Conservation (phyloP, 2,329 filamentous ascomycete species). For the Parascedosporium putredinis region DNA sequence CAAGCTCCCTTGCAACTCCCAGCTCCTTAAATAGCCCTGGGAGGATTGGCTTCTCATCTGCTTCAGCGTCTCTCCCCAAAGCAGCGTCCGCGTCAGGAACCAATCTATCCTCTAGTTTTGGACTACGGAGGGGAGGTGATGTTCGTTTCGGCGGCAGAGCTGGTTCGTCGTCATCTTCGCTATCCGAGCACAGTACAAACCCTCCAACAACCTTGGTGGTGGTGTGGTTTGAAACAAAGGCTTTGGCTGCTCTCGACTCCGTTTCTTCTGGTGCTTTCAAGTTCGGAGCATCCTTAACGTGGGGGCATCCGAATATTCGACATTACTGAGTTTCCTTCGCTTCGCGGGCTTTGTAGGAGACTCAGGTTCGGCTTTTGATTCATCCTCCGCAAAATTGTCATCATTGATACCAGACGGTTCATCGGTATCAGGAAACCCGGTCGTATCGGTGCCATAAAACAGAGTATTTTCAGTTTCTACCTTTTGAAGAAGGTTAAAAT, state of each 20-base stretch:
- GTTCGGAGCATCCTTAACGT: neutral
- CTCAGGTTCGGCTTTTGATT: neutral
- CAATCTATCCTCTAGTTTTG: too few species aligned
- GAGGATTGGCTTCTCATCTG: neutral
- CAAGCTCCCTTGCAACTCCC: neutral
- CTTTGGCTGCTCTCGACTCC: constrained; percentile 4
- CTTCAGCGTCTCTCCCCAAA: constrained; percentile 6
- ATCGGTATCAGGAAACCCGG: constrained; percentile 23
- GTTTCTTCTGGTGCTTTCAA: neutral
- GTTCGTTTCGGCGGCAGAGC: too few species aligned
- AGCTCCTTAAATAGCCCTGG: neutral
- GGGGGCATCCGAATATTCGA: constrained; percentile 5
- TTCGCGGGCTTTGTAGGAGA: constrained; percentile 21
- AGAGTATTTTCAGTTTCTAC: constrained; percentile 28
- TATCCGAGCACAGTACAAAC: constrained; percentile 62
- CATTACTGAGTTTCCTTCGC: constrained; percentile 29
- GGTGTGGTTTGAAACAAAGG: neutral
- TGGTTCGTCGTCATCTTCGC: constrained; percentile 28
- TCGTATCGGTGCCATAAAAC: constrained; percentile 11
- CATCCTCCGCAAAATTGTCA: constrained; percentile 9
- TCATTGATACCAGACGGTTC: constrained; percentile 19
- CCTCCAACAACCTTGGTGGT: constrained; percentile 8
- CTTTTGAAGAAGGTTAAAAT: constrained; percentile 71
- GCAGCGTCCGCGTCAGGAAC: constrained; percentile 4
- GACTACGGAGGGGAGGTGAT: too few species aligned